Base-by-base conservation (phyloP, 2,329 filamentous ascomycete species). In the Aphanocladium album region DNA sequence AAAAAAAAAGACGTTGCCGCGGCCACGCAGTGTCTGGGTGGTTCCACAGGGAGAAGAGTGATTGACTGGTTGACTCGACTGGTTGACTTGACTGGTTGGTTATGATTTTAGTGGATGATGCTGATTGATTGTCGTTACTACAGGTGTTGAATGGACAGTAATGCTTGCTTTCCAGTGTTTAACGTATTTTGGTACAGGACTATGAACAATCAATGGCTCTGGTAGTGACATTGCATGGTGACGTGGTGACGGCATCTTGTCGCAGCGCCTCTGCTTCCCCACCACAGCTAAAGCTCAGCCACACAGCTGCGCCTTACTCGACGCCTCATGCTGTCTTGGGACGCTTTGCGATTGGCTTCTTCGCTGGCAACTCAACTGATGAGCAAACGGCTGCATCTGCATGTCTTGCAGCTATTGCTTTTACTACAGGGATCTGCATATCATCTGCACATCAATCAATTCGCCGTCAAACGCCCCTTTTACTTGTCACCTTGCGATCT, bases 1-100 rank as follows among this genome's bases (percentile, higher is more conserved):
- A 43, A 54, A 54, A n/a, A 27, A 25, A 41, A 41, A 27, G 57
- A 52, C 57, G 57, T 59, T 59, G 57, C 57, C 39, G 57, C 57
- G 57, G 57, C 49, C 57, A 59, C 57, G 55, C 23, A 35, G 23
- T 51, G 47, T 51, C 49, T 51, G 49, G 17, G 30, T 23, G 56
- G 47, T 21, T 59, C 56, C 56, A 59, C 56, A 43, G 12, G 12
- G 43, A 46, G 12, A 7, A 16, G n/a, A 47, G 14, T n/a, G n/a
- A n/a, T n/a, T n/a, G n/a, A n/a, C n/a, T n/a, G n/a, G n/a, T n/a
- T n/a, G 16, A 6, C 16, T 17, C 41, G 7, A 19, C 41, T 45
- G 41, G 14, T n/a, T n/a, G n/a, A n/a, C n/a, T n/a, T n/a, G n/a
- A n/a, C n/a, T n/a, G n/a, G n/a, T n/a, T n/a, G n/a, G n/a, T n/a